Conservation (phyloP, 2,329 filamentous ascomycete genomes). For the Emmonsiellopsis sp. region DNA sequence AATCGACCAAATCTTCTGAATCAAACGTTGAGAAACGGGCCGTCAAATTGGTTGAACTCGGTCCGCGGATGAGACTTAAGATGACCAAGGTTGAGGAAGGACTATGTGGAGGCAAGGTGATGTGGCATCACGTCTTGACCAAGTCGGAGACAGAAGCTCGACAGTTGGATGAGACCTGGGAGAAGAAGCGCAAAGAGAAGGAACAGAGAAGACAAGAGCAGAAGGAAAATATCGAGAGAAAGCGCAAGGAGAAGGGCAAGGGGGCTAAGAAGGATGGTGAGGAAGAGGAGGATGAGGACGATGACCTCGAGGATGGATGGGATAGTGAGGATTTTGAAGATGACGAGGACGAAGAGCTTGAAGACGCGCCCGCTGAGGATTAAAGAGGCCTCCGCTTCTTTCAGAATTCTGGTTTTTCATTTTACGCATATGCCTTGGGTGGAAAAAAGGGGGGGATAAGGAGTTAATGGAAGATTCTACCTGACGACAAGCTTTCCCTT, state of each 20-base stretch:
- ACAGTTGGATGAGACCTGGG: constrained; percentile 74
- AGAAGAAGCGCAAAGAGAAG: constrained; percentile 67
- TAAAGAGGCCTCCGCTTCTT: background rate
- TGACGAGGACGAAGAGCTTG: constrained; percentile 32
- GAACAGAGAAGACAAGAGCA: constrained; percentile 73
- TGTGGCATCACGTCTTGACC: constrained; percentile 95
- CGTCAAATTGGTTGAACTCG: constrained; percentile 85
- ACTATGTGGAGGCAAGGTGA: constrained; percentile 74
- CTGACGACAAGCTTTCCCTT: too few species aligned
- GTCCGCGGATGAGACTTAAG: constrained; percentile 77
- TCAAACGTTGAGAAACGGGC: constrained; percentile 67
- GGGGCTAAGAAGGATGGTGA: constrained; percentile 35
- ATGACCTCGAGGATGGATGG: constrained; percentile 45
- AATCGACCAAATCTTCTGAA: constrained; percentile 31
- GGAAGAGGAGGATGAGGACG: constrained; percentile 38
- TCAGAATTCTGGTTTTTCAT: too few species aligned
- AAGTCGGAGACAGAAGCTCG: constrained; percentile 72
- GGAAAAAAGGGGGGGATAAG: too few species aligned
- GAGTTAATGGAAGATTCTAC: too few species aligned
- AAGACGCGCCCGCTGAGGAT: background rate
- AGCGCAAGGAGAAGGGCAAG: constrained; percentile 56
- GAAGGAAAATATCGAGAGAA: constrained; percentile 82
- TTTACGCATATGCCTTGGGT: too few species aligned
- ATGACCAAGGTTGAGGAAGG: constrained; percentile 96
- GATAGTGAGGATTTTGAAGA: constrained; percentile 42